Base-by-base conservation (phyloP, 768 basidiomycete species). In the Boletus reticuloceps region DNA sequence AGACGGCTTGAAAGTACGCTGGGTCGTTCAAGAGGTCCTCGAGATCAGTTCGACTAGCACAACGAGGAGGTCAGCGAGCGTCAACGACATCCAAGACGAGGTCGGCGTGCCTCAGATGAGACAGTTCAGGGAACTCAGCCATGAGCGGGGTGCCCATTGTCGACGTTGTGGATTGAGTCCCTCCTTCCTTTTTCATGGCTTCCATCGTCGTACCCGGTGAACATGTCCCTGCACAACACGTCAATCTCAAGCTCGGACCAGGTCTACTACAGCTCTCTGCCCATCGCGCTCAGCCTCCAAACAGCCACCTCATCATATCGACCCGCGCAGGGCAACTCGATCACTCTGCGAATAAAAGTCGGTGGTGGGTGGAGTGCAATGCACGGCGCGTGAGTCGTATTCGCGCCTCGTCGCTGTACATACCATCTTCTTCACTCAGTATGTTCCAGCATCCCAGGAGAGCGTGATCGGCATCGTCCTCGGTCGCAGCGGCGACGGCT, bases 281-380 rank as follows among this genome's bases (percentile, higher is more conserved):
- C n/a, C 34, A 37, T 11, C 51, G 50, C 34, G 22, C 20, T 64
- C 71, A 7, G 67, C 65, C 55, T 19, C 22, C 44, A 22, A 47
- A 51, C 25, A 34, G 47, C 31, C 55, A 64, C 29, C 51, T 68
- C n/a, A 68, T 79, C 53, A 71, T 80, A 43, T 79, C 87, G 7
- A 91, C 89, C 3, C 83, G 84, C 47, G 84, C 89, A 27, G 91
- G 91, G 0, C 72, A 77, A 22, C 74, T 93, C 36, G 77, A 85
- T 52, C 86, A 87, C 63, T 86, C 86, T 17, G 68, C 80, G 20
- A 91, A 91, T 67, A 77, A 82, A 50, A 86, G 83, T 62, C 86
- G 83, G 69, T 89, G 89, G 82, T 98, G 93, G 93, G 79, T 98
- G 10, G 95, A 98, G 62, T 80, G 82, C 54, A 91, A 90, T 65